Base-by-base conservation (phyloP, 176 grass and related monocot species). In the Metroxylon sagu region DNA sequence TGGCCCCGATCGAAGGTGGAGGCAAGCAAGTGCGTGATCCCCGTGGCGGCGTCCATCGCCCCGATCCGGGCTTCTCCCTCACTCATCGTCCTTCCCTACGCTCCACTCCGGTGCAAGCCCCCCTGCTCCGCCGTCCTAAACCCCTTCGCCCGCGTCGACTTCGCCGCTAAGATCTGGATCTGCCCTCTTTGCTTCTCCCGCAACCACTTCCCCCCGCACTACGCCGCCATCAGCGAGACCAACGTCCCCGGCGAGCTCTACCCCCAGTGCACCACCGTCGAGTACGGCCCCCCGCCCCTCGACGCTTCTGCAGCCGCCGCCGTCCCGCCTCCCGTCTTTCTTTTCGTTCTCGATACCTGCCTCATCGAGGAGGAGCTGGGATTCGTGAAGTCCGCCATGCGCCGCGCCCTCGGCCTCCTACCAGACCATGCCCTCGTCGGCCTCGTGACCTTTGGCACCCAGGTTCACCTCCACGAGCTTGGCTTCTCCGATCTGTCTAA, bases 101-200 rank as follows among this genome's bases (percentile, higher is more conserved):
- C 78, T 4, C 87, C 93, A 16, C 87, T 98, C 52, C 87, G 93
- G 15, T 98, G 93, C 76, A 98, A 98, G 79, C 72, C 79, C 5
- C 93, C 93, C 14, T 98, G 93, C 73, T 71, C 74, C 2, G 93
- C 84, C 3, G 67, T 85, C 50, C 71, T 98, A 52, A 98, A 92
- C 31, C 93, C 93, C 27, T 98, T 73, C 73, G 88, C 84, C n/a
- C 93, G 84, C 60, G 93, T 98, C 26, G 93, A 98, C 65, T 98
- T 85, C 71, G 71, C 78, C 8, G 93, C 93, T 64, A 98, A 89
- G 82, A 98, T 98, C 81, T 98, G 93, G 93, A 98, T 98, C 93
- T 98, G 93, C 63, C 84, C 93, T 19, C 64, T 98, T 35, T 98
- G 93, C 76, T 98, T 78, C 76, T 88, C 93, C 23, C 84, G 93